Percentiles rank a stretch among this genome's conserved stretches.
Evolutionary conservation across 2,329 filamentous ascomycete species (phyloP).

Genomic region (Fusarium temperatum): DNA sequence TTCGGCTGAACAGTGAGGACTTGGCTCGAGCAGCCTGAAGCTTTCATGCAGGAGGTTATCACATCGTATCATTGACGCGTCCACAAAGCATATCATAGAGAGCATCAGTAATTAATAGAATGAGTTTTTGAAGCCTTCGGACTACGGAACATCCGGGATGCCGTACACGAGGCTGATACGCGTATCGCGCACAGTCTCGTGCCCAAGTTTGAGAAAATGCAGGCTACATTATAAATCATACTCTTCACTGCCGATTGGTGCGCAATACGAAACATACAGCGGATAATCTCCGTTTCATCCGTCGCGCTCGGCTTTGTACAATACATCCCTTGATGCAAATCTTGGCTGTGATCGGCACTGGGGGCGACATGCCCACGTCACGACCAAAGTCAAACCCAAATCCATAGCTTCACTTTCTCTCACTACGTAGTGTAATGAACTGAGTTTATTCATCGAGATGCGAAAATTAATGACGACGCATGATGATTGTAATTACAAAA

Average conservation of each 20-base stretch:
- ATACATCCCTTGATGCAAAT: neutral
- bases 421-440: too few species aligned
- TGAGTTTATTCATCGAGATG: fast-evolving
- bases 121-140: neutral
- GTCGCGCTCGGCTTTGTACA: neutral
- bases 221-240: neutral
- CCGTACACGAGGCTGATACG: neutral
- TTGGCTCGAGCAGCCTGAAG: neutral
- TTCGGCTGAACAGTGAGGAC: neutral
- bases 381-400: neutral
- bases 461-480: neutral
- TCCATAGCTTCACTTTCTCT: neutral
- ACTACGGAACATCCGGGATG: neutral
- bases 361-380: neutral
- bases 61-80: neutral
- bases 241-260: neutral
- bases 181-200: neutral
- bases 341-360: neutral
- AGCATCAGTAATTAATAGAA: neutral
- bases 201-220: neutral
- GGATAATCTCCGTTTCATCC: neutral
- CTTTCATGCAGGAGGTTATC: neutral
- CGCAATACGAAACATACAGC: neutral
- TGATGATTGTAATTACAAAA: neutral
- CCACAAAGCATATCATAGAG: neutral